Evolutionary conservation across 139 green algal genomes (phyloP).

Genomic region (Tetraselmis chui): DNA sequence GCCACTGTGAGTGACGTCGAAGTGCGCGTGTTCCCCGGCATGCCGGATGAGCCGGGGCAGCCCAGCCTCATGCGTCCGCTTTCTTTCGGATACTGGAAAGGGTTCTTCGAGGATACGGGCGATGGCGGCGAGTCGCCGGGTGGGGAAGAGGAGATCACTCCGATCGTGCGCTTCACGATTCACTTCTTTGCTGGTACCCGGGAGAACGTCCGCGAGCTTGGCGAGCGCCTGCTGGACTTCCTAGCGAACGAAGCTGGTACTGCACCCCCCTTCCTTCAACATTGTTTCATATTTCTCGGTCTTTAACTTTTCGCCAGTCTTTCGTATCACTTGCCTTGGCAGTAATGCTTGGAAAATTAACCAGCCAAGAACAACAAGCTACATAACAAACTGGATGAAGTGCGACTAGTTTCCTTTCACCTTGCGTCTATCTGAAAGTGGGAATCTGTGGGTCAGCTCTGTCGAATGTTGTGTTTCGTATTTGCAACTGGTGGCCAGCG

Average conservation of each 20-base stretch:
- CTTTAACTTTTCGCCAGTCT: no score
- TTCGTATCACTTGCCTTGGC: no score
- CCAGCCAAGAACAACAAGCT: no score
- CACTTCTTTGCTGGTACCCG: background rate
- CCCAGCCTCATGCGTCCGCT: background rate
- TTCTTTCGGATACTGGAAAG: background rate
- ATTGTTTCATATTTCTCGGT: no score
- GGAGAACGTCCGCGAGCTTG: background rate
- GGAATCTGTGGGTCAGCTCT: no score
- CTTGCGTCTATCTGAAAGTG: no score
- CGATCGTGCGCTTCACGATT: background rate
- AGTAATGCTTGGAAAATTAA: no score
- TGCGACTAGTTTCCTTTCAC: no score
- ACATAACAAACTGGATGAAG: no score
- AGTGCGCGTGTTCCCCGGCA: background rate
- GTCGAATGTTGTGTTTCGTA: no score
- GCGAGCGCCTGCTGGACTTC: background rate
- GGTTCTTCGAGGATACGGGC: background rate
- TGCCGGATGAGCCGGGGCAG: background rate
- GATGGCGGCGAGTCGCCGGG: background rate
- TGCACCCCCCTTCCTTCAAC: background rate
- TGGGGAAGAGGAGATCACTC: background rate
- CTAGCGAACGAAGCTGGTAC: background rate
- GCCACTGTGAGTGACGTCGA: background rate
- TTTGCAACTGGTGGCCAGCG: no score